Conservation (phyloP, 169 alveolate genomes). For the Eimeria zaria region DNA sequence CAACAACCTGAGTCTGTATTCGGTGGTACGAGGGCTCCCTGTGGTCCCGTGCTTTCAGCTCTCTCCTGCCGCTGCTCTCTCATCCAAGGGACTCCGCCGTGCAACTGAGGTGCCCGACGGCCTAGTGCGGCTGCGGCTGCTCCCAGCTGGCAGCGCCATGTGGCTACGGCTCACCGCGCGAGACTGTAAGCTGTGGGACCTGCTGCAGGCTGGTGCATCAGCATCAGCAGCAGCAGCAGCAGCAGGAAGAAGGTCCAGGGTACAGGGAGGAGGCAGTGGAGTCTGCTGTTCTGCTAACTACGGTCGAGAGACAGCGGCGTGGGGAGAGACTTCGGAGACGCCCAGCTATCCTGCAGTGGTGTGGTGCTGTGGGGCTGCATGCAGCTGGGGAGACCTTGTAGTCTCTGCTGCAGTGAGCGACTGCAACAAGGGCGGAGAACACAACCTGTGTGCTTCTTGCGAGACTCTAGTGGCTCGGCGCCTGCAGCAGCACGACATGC, state of each 20-base stretch:
- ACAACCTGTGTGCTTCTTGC: neutral
- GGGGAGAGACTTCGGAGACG: neutral
- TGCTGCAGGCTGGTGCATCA: constrained; percentile 43
- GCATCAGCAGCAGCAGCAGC: constrained; percentile 57
- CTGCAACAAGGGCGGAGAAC: neutral
- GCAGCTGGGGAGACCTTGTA: constrained; percentile 18
- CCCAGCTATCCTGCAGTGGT: neutral
- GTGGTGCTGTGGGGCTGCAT: constrained; percentile 41
- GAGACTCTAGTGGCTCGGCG: neutral
- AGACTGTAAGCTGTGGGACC: constrained; percentile 46
- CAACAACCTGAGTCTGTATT: neutral
- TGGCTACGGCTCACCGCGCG: constrained; percentile 48
- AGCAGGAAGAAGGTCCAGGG: neutral
- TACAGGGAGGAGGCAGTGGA: neutral
- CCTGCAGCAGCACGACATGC: neutral
- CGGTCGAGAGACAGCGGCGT: neutral
- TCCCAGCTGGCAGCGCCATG: constrained; percentile 33
- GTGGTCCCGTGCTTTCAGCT: constrained; percentile 54
- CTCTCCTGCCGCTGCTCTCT: neutral
- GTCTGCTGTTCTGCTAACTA: neutral
- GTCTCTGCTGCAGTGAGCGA: constrained; percentile 27
- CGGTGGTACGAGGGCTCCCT: neutral
- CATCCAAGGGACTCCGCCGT: neutral
- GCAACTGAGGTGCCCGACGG: neutral
- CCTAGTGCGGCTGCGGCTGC: constrained; percentile 43